phyloP scores from a whole-genome alignment of 2,329 filamentous ascomycete species.

The Nemania bipapillata region DNA sequence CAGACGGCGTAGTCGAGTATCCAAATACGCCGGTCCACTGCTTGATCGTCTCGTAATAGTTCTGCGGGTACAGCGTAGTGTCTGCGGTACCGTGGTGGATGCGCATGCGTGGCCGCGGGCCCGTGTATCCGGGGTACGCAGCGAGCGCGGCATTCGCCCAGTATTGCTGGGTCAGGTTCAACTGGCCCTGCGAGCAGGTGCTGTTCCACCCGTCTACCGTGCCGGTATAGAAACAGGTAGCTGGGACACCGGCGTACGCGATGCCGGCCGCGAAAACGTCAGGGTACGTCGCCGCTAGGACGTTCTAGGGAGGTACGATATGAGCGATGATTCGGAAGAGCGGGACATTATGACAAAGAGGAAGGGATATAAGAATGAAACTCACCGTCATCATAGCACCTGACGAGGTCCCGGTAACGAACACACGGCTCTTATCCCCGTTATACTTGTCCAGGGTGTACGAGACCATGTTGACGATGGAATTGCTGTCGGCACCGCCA shows the following conservation, averaged over 20 bases:
- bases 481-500: slow-evolving; percentile 66
- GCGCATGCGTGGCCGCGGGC: slow-evolving; percentile 49
- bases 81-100: slow-evolving; percentile 53
- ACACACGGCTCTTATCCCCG: slow-evolving; percentile 63
- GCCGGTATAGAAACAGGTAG: slow-evolving; percentile 58
- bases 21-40: slow-evolving; percentile 56
- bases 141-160: slow-evolving; percentile 61
- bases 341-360: not conserved
- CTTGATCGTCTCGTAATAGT: slow-evolving; percentile 51
- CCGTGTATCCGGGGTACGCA: slow-evolving; percentile 53
- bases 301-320: slow-evolving; percentile 49
- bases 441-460: slow-evolving; percentile 65
- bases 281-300: slow-evolving; percentile 60
- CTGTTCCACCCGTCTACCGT: slow-evolving; percentile 62
- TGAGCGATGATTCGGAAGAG: not conserved
- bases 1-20: slow-evolving; percentile 35
- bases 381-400: slow-evolving; percentile 63
- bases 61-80: slow-evolving; percentile 47
- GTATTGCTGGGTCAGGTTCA: slow-evolving; percentile 56
- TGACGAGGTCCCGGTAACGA: slow-evolving; percentile 62
- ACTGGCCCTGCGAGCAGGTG: slow-evolving; percentile 61
- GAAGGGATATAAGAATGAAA: not conserved
- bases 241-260: slow-evolving; percentile 58
- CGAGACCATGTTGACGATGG: slow-evolving; percentile 69
- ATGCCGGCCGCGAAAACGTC: slow-evolving; percentile 60